phyloP scores from a whole-genome alignment of 441 rosid species.

The Viola pubescens region DNA sequence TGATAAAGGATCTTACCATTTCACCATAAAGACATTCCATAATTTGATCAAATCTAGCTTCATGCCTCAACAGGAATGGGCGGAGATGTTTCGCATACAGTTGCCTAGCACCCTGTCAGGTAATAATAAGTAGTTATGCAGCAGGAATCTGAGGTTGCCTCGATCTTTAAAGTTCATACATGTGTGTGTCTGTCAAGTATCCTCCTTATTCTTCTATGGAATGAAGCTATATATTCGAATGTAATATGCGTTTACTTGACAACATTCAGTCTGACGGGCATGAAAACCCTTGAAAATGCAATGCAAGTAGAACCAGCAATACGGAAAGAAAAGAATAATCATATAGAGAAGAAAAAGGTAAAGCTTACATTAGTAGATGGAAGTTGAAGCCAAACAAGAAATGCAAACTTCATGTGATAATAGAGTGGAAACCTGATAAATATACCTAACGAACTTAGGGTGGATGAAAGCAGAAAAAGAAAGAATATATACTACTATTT shows the following conservation, averaged over 20 bases:
- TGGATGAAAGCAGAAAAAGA: no score
- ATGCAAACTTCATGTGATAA: slow-evolving; percentile 56
- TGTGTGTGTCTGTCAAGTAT: not conserved
- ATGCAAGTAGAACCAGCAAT: slow-evolving; percentile 1
- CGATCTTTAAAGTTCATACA: not conserved
- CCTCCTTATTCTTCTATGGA: no score
- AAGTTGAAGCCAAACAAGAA: slow-evolving; percentile 70
- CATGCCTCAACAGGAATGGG: slow-evolving; percentile 56
- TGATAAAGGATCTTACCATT: slow-evolving; percentile 33
- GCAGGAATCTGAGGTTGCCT: not conserved
- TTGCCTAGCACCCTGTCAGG: slow-evolving; percentile 49
- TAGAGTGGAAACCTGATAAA: slow-evolving; percentile 52
- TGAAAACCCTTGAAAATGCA: not conserved
- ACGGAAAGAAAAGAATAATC: slow-evolving; percentile 4
- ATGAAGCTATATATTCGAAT: no score
- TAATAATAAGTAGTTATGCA: slow-evolving; percentile 3
- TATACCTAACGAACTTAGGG: no score
- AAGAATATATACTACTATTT: no score
- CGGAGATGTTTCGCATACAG: slow-evolving; percentile 46
- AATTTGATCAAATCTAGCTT: slow-evolving; percentile 44
- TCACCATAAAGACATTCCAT: slow-evolving; percentile 30
- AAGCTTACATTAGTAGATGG: slow-evolving; percentile 47
- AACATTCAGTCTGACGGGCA: no score
- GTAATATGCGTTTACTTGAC: no score
- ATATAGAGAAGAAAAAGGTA: not conserved